Conservation (phyloP, 768 basidiomycete genomes). For the Nevesoporus exiguus region DNA sequence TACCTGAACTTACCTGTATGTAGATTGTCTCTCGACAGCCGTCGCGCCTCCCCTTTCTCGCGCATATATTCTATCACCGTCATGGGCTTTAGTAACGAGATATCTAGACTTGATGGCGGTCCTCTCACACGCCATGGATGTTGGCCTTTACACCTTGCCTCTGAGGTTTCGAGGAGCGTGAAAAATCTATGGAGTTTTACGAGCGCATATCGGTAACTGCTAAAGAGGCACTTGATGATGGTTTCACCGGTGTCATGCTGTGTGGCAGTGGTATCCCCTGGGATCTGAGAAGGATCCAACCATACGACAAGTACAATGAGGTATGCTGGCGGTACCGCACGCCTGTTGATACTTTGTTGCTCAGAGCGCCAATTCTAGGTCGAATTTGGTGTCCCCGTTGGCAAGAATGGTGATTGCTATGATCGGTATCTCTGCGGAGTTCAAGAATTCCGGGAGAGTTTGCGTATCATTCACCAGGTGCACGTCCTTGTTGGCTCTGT, state of each 20-base stretch:
- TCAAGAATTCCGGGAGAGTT: conserved; percentile 95
- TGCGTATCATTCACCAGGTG: conserved; percentile 82
- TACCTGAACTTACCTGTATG: too few species aligned
- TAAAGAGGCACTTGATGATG: conserved; percentile 86
- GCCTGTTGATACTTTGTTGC: neutral
- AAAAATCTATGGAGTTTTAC: conserved; percentile 99
- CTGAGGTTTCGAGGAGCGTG: conserved; percentile 99
- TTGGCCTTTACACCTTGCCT: conserved; percentile 98
- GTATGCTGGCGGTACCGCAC: conserved; percentile 34
- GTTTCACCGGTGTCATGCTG: conserved; percentile 96
- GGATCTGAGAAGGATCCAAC: conserved; percentile 89
- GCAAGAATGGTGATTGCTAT: conserved; percentile 96
- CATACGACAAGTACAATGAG: conserved; percentile 97
- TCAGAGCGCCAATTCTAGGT: conserved; percentile 51
- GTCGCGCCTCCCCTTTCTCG: too few species aligned
- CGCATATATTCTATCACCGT: too few species aligned
- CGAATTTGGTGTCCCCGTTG: conserved; percentile 96
- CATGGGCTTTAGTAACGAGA: conserved; percentile 1
- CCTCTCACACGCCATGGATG: conserved; percentile 94
- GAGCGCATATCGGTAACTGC: conserved; percentile 98
- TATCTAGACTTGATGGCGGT: conserved; percentile 88
- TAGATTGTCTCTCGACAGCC: too few species aligned
- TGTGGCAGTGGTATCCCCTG: conserved; percentile 91
- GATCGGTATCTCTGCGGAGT: conserved; percentile 97
- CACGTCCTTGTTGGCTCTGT: conserved; percentile 5